phyloP scores from a whole-genome alignment of 768 basidiomycete genomes.

The Crucibulum laeve region DNA sequence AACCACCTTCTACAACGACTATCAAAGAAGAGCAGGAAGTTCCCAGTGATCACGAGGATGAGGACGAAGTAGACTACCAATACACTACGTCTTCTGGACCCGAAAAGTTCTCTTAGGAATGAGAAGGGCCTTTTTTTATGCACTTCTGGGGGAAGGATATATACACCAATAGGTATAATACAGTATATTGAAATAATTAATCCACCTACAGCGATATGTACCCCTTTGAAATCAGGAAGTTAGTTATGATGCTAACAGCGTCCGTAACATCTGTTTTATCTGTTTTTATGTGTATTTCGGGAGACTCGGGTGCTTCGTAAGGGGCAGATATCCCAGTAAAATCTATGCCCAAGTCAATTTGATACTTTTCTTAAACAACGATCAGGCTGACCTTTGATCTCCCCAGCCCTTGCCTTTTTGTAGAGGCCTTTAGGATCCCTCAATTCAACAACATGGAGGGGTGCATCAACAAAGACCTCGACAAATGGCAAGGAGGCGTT shows the following conservation, averaged over 20 bases:
- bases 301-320: slow-evolving; percentile 80
- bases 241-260: slow-evolving; percentile 72
- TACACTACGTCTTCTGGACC: no score
- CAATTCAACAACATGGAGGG: slow-evolving; percentile 80
- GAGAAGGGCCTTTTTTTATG: neutral
- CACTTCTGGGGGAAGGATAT: neutral
- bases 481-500: slow-evolving; percentile 74
- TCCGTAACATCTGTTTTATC: slow-evolving; percentile 72
- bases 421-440: slow-evolving; percentile 98
- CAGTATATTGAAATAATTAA: neutral
- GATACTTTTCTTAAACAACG: neutral
- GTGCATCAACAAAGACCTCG: slow-evolving; percentile 94
- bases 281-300: slow-evolving; percentile 93
- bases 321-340: slow-evolving; percentile 98
- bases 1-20: slow-evolving; percentile 38
- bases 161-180: neutral
- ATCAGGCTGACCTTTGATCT: slow-evolving; percentile 76
- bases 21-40: slow-evolving; percentile 64
- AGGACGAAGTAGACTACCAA: neutral
- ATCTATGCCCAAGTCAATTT: slow-evolving; percentile 43
- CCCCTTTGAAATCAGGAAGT: slow-evolving; percentile 70
- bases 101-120: no score
- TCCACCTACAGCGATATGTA: slow-evolving; percentile 35
- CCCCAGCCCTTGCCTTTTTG: slow-evolving; percentile 91
- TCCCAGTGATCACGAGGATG: neutral